phyloP scores from a whole-genome alignment of 495 filamentous ascomycete species.

The Trichoderma orchidacearum region DNA sequence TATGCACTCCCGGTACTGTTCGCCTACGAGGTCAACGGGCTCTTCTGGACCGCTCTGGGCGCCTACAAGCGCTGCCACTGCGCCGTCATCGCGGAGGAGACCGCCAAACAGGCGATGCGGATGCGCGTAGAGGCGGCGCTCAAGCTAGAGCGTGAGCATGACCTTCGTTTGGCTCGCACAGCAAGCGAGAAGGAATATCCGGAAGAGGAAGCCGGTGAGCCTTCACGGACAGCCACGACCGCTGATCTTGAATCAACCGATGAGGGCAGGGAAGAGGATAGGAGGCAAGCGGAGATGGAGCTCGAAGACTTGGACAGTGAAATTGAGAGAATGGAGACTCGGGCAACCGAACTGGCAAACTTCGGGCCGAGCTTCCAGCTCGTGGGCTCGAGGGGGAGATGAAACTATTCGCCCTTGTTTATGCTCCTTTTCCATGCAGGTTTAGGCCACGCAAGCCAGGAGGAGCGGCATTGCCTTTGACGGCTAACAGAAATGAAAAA shows the following conservation, averaged over 20 bases:
- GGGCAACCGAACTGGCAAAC: neutral
- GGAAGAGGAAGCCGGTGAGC: neutral
- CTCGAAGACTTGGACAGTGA: neutral
- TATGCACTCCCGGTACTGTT: conserved; percentile 32
- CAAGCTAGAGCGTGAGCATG: neutral
- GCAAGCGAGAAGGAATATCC: neutral
- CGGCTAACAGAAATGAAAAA: too few relatives aligned
- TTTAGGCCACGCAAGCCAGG: too few relatives aligned
- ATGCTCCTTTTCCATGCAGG: too few relatives aligned
- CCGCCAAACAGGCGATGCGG: neutral
- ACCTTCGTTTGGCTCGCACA: neutral
- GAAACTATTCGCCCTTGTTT: too few relatives aligned
- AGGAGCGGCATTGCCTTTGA: too few relatives aligned
- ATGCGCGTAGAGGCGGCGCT: neutral
- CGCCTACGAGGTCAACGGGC: conserved; percentile 19
- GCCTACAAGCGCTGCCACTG: conserved; percentile 14
- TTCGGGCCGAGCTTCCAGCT: neutral
- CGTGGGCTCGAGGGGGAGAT: neutral
- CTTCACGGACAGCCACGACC: neutral
- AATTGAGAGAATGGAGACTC: neutral
- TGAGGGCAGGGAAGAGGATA: neutral
- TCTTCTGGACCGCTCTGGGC: neutral
- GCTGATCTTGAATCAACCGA: neutral
- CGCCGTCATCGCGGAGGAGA: conserved; percentile 19
- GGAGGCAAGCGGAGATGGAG: neutral